Conservation (phyloP, 495 filamentous ascomycete genomes). For the Podospora anserina region DNA sequence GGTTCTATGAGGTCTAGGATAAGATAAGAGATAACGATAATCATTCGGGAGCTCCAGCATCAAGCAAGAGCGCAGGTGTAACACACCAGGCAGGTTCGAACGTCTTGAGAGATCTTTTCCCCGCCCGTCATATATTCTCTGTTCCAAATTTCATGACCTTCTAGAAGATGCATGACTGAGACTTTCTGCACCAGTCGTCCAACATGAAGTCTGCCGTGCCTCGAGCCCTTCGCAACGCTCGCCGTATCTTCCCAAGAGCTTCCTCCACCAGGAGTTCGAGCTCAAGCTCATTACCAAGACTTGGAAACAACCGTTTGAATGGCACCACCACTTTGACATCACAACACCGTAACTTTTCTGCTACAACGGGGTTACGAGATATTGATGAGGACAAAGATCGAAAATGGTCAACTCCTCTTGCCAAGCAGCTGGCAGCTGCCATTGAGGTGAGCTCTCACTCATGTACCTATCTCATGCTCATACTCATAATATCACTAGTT, state of each 20-base stretch:
- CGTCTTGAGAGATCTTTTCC: not conserved
- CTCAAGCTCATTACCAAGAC: not conserved
- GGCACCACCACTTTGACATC: not conserved
- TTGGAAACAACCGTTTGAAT: not conserved
- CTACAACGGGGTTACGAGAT: constrained; percentile 12
- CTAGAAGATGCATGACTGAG: constrained; percentile 9
- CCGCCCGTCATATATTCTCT: not conserved
- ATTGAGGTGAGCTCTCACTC: constrained; percentile 60
- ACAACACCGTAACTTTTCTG: constrained; percentile 20
- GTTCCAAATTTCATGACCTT: not conserved
- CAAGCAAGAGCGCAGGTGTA: constrained; percentile 8
- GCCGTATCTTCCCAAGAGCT: constrained; percentile 13
- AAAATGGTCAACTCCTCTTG: constrained; percentile 85
- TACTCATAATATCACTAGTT: constrained; percentile 39
- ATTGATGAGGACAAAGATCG: constrained; percentile 37
- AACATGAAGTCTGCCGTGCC: constrained; percentile 27
- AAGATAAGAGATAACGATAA: constrained; percentile 5
- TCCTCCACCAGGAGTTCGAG: constrained; percentile 7
- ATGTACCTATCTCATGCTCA: not conserved
- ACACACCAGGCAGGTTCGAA: constrained; percentile 7
- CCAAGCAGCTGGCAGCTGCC: constrained; percentile 75
- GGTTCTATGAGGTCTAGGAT: not conserved
- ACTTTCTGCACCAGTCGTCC: not conserved
- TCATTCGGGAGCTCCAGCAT: constrained; percentile 7
- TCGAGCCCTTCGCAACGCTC: constrained; percentile 21